phyloP scores from a whole-genome alignment of 345 rosid species.

The Hirschfeldia incana region DNA sequence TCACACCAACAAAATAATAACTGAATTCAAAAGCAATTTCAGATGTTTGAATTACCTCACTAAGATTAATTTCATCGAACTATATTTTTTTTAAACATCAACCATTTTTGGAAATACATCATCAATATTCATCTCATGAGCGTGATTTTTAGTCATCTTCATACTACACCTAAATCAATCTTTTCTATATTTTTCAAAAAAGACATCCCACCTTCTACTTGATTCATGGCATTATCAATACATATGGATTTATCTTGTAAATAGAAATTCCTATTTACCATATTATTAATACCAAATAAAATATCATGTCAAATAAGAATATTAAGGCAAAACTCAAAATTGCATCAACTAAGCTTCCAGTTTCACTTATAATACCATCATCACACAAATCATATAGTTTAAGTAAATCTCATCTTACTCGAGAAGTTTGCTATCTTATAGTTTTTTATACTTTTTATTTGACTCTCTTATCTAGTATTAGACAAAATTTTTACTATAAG shows the following conservation, averaged over 20 bases:
- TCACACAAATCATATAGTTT: not conserved
- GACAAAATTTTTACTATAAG: not conserved
- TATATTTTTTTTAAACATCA: too few relatives aligned
- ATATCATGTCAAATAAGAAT: not conserved
- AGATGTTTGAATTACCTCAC: not conserved
- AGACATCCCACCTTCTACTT: not conserved
- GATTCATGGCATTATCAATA: not conserved
- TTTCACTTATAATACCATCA: too few relatives aligned
- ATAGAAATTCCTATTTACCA: not conserved
- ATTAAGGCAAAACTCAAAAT: not conserved
- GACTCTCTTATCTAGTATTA: not conserved
- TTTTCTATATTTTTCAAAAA: too few relatives aligned
- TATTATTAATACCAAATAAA: not conserved
- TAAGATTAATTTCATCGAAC: not conserved
- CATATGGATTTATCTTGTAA: not conserved
- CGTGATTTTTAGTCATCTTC: not conserved
- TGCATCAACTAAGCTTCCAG: not conserved
- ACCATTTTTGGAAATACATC: too few relatives aligned
- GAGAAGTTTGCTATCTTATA: not conserved
- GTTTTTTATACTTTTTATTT: not conserved
- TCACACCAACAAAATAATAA: too few relatives aligned
- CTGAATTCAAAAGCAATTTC: too few relatives aligned
- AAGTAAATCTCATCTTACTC: not conserved
- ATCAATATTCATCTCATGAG: too few relatives aligned
- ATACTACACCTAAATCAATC: not conserved